Evolutionary conservation across 2,329 filamentous ascomycete genomes (phyloP).

Genomic region (Ilyonectria destructans): DNA sequence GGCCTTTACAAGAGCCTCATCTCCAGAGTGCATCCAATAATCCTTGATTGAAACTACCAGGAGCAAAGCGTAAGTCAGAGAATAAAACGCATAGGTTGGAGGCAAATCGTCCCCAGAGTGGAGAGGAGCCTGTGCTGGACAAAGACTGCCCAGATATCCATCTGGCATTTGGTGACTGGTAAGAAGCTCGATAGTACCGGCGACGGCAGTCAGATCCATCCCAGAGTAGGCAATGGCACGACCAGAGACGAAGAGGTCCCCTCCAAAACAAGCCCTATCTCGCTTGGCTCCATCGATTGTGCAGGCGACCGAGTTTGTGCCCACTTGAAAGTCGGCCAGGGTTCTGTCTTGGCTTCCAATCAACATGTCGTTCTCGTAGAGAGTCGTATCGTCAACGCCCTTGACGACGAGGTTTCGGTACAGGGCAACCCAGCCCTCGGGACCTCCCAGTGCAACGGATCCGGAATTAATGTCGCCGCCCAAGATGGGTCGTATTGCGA

Average conservation of each 20-base stretch:
- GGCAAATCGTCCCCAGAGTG: neutral
- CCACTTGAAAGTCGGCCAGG: slow-evolving; percentile 13
- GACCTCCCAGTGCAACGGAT: slow-evolving; percentile 7
- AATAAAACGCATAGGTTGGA: slow-evolving; percentile 9
- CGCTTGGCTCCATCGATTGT: slow-evolving; percentile 17
- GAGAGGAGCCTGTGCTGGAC: neutral
- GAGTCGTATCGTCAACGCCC: neutral
- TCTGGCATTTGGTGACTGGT: slow-evolving; percentile 4
- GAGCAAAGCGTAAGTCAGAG: slow-evolving; percentile 10
- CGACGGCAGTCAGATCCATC: neutral
- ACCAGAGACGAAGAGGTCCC: slow-evolving; percentile 11
- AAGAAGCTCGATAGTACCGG: neutral
- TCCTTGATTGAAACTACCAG: slow-evolving; percentile 9
- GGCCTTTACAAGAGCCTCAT: neutral
- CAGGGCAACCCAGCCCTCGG: neutral
- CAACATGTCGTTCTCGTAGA: neutral
- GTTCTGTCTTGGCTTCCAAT: neutral
- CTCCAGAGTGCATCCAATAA: slow-evolving; percentile 16
- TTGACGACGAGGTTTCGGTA: slow-evolving; percentile 2
- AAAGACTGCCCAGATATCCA: slow-evolving; percentile 11
- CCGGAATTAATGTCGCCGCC: neutral
- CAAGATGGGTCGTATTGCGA: neutral
- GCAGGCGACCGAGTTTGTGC: slow-evolving; percentile 7
- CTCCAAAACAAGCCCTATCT: slow-evolving; percentile 17
- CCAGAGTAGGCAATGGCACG: slow-evolving; percentile 10